Evolutionary conservation across 495 filamentous ascomycete genomes (phyloP).

Genomic region (Penicillium ochrochloron): DNA sequence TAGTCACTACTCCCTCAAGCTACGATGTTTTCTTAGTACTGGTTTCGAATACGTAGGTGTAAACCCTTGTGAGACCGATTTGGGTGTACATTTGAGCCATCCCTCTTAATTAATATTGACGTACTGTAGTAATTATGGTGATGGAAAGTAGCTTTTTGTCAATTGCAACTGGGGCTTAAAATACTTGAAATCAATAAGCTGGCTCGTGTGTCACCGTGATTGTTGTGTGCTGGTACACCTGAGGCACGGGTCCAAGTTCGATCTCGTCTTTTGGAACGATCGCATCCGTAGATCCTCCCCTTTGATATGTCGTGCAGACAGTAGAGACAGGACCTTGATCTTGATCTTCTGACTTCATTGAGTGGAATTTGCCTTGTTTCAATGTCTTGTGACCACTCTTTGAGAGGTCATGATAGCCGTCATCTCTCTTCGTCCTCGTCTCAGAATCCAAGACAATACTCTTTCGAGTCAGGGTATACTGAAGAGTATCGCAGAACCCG

Average conservation of each 20-base stretch:
- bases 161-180: not conserved
- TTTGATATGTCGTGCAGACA: conserved; percentile 18
- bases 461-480: conserved; percentile 64
- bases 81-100: not conserved
- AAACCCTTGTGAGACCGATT: no score
- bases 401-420: conserved; percentile 22
- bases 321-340: conserved; percentile 24
- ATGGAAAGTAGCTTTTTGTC: not conserved
- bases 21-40: no score
- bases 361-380: conserved; percentile 11
- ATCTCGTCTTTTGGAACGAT: conserved; percentile 21
- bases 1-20: no score
- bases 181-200: conserved; percentile 14
- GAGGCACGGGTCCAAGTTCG: conserved; percentile 27
- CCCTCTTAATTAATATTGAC: not conserved
- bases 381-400: conserved; percentile 17
- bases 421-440: conserved; percentile 24
- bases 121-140: not conserved
- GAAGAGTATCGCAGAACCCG: conserved; percentile 67
- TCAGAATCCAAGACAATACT: conserved; percentile 37
- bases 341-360: conserved; percentile 18
- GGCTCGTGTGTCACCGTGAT: conserved; percentile 37
- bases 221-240: conserved; percentile 37
- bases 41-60: no score
- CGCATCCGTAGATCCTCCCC: conserved; percentile 24